Base-by-base conservation (phyloP, 441 rosid genomes). In the Adansonia grandidieri region DNA sequence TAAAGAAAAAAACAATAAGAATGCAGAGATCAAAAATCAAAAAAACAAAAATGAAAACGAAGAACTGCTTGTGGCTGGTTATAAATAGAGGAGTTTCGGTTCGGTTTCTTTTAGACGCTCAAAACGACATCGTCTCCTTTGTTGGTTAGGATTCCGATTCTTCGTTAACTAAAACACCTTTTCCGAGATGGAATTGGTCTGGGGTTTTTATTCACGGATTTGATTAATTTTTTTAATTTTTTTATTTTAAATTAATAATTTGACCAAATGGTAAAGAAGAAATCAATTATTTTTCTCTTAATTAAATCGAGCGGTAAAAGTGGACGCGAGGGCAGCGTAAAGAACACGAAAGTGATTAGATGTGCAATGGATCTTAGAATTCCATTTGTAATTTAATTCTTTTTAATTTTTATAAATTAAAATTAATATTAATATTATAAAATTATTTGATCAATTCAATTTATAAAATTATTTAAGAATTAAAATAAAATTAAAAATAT, bases 61-160 rank as follows among this genome's bases (percentile, higher is more conserved):
- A 37, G 60, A 15, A 61, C 28, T 44, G 53, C 45, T 9, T 9
- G 2, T 11, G 37, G 67, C 19, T 69, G 40, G 40, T 69, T 24
- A 48, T 50, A 14, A 14, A 24, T 15, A 70, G 20, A 28, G 1
- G 51, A 32, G 37, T 11, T 11, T 20, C 32, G 14, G 65, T 20
- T 60, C 0, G 42, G 42, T 28, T 28, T 6, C 0, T 3, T 50
- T 70, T 6, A 0, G 37, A 14, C 19, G 7, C 5, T 20, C 4
- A 13, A 74, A 75, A 69, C 47, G 80, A 17, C 6, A 73, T n/a
- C 78, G 77, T 71, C 7, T 13, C 0, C 0, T 0, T 13, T 3
- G 63, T 72, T 44, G 1, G 82, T 74, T 74, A 69, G 73, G 79
- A 75, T 80, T 74, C 75, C 40, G 66, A 61, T 42, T 28, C 44